Conservation (phyloP, 805 yeast species). For the Wickerhamiella australiensis region DNA sequence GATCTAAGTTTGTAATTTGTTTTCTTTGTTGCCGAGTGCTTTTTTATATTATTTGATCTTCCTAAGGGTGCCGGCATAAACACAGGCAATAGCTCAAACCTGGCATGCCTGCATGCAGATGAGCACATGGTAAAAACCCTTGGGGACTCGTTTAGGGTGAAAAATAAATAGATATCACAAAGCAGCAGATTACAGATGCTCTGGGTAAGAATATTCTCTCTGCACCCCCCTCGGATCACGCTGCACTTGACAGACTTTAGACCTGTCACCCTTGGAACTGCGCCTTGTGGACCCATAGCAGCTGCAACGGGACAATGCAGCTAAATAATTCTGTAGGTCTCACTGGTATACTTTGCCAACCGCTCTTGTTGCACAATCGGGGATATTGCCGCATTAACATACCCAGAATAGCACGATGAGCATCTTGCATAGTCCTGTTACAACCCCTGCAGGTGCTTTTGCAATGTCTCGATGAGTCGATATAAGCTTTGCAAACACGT, state of each 20-base stretch:
- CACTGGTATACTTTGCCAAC: neutral
- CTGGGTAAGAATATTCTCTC: too few species aligned
- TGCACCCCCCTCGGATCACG: too few species aligned
- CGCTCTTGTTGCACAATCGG: neutral
- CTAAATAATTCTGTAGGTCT: neutral
- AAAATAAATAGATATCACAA: too few species aligned
- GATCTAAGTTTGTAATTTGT: slow-evolving; percentile 31
- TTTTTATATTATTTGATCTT: neutral
- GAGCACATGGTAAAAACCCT: too few species aligned
- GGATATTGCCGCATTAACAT: neutral
- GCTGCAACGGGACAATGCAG: neutral
- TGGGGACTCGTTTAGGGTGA: too few species aligned
- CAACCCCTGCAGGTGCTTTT: neutral
- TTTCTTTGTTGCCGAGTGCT: neutral
- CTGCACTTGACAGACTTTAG: too few species aligned
- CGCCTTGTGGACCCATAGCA: neutral
- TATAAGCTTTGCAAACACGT: neutral
- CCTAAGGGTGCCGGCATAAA: too few species aligned
- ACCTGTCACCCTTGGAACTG: too few species aligned
- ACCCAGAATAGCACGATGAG: neutral
- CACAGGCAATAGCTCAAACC: too few species aligned
- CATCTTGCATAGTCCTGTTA: neutral
- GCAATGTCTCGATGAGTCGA: neutral
- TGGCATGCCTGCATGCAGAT: too few species aligned
- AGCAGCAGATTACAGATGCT: too few species aligned